Percentiles rank a stretch among this genome's conserved stretches.
These are phyloP conservation scores for Dillenia turbinata DNA, from an alignment of 164 flowering plant species.

Conservation along the genomic window DNA sequence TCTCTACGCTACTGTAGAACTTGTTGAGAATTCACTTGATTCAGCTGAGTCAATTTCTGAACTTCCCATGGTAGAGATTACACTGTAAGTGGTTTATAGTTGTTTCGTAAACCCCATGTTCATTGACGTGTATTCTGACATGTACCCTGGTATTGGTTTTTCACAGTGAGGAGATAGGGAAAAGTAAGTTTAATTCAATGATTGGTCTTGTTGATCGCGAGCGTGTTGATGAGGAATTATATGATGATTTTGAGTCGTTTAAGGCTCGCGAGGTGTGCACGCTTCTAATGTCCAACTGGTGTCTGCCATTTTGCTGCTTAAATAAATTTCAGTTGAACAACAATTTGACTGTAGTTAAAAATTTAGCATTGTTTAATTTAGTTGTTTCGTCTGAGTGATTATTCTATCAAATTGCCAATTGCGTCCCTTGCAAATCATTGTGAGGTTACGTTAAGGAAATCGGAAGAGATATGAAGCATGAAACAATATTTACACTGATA, in stretches of 20 bases:
- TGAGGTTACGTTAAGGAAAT: too few species aligned
- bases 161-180: slow-evolving; percentile 87
- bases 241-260: slow-evolving; percentile 87
- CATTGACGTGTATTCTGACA: not conserved
- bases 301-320: not conserved
- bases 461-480: too few species aligned
- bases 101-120: not conserved
- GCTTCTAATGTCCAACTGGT: not conserved
- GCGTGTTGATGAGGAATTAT: slow-evolving; percentile 83
- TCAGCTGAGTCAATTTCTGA: slow-evolving; percentile 92
- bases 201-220: slow-evolving; percentile 88
- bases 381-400: too few species aligned
- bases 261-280: slow-evolving; percentile 91
- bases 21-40: slow-evolving; percentile 94
- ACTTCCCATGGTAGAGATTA: slow-evolving; percentile 86
- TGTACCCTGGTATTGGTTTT: not conserved
- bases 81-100: slow-evolving; percentile 54
- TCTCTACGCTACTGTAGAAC: slow-evolving; percentile 94
- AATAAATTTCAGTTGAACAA: too few species aligned
- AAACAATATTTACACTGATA: too few species aligned
- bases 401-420: too few species aligned
- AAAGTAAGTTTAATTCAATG: slow-evolving; percentile 85
- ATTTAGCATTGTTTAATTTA: too few species aligned
- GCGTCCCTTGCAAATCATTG: too few species aligned
- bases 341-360: too few species aligned